Evolutionary conservation across 495 filamentous ascomycete genomes (phyloP).

Genomic region (Xylaria castorea): DNA sequence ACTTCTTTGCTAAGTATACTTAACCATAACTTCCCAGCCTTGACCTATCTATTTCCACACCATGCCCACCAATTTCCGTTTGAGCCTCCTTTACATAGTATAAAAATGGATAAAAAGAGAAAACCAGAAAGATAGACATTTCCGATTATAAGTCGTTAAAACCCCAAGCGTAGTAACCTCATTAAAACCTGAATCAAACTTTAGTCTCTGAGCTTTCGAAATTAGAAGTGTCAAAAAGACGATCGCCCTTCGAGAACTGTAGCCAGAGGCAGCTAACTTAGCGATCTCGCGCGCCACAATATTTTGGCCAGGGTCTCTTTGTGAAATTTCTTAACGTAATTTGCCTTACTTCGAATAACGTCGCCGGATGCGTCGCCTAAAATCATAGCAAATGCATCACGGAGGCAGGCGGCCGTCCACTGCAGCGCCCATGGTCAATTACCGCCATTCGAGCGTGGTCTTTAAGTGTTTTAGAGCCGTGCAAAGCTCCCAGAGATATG

Average conservation of each 20-base stretch:
- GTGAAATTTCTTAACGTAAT: slow-evolving; percentile 19
- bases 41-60: not conserved
- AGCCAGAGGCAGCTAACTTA: slow-evolving; percentile 26
- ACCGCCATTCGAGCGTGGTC: not conserved
- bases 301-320: slow-evolving; percentile 28
- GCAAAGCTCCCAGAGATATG: not conserved
- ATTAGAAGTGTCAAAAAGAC: not conserved
- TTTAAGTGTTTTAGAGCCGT: not conserved
- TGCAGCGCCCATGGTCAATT: not conserved
- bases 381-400: slow-evolving; percentile 24
- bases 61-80: no score
- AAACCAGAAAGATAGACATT: not conserved
- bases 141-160: not conserved
- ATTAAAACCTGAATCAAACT: not conserved
- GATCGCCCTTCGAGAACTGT: not conserved
- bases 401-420: slow-evolving; percentile 35
- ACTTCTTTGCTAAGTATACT: not conserved
- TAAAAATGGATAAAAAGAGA: not conserved
- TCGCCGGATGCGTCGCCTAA: not conserved
- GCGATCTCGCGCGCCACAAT: slow-evolving; percentile 28
- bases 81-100: no score
- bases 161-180: not conserved
- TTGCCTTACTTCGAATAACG: slow-evolving; percentile 18
- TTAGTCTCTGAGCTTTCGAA: not conserved
- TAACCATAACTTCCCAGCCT: not conserved